A percentile compares a stretch with the other conserved stretches of the same genome.
Conservation (phyloP, 116 monocot species). For the Cymodocea nodosa region DNA sequence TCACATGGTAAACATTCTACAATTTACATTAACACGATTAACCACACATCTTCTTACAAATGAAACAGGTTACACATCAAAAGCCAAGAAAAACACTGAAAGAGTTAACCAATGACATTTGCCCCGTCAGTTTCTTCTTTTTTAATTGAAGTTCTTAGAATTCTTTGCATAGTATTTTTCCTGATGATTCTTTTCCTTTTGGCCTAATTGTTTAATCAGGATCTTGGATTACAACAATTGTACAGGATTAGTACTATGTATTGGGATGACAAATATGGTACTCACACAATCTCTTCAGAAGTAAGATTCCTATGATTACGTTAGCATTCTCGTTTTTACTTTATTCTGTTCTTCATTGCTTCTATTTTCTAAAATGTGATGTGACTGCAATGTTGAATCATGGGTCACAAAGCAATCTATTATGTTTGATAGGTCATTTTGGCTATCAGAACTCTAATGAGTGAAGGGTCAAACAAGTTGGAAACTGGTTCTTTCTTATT, state of each 20-base stretch:
- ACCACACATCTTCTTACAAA: not conserved
- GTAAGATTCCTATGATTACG: slow-evolving; percentile 21
- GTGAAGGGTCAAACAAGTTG: slow-evolving; percentile 68
- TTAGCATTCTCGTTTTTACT: too few relatives aligned
- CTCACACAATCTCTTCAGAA: slow-evolving; percentile 75
- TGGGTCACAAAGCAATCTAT: too few relatives aligned
- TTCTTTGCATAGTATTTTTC: too few relatives aligned
- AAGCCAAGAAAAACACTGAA: slow-evolving; percentile 77
- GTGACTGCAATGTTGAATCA: too few relatives aligned
- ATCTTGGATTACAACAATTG: slow-evolving; percentile 60
- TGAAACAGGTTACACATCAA: slow-evolving; percentile 70
- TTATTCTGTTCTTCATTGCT: too few relatives aligned
- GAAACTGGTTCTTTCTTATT: slow-evolving; percentile 81
- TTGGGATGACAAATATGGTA: too few relatives aligned
- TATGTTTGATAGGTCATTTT: slow-evolving; percentile 44
- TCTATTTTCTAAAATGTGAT: not conserved
- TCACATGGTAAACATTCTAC: not conserved
- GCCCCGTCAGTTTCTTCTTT: slow-evolving; percentile 43
- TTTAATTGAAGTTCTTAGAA: not conserved
- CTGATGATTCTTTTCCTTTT: too few relatives aligned
- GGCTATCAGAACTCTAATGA: slow-evolving; percentile 73
- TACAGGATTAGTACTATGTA: too few relatives aligned
- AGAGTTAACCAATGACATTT: slow-evolving; percentile 86
- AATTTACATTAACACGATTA: not conserved
- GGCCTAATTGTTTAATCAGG: slow-evolving; percentile 24